These are phyloP conservation scores for Ramaria rubella DNA, from an alignment of 768 basidiomycete genomes.

Conservation along the genomic window DNA sequence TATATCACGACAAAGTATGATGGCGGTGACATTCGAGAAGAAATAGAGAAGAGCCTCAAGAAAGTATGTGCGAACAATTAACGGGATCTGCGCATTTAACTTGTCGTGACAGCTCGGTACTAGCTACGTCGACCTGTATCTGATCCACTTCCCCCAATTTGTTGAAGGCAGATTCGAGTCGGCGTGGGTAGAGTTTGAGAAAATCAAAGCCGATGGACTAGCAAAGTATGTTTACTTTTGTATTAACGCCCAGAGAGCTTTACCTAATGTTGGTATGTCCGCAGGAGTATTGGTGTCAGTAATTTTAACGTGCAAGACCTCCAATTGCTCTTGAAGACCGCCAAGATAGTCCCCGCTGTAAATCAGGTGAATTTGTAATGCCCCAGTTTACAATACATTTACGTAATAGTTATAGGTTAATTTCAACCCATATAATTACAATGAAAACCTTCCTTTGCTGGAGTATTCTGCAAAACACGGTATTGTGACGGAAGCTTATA, in stretches of 20 bases:
- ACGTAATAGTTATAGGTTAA: slow-evolving; percentile 38
- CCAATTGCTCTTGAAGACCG: slow-evolving; percentile 47
- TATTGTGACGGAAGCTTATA: slow-evolving; percentile 69
- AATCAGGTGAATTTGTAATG: slow-evolving; percentile 47
- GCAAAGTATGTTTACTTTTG: slow-evolving; percentile 19
- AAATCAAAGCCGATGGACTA: slow-evolving; percentile 45
- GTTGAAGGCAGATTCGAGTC: slow-evolving; percentile 53
- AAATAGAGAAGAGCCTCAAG: slow-evolving; percentile 50
- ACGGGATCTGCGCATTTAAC: no score
- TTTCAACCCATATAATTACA: slow-evolving; percentile 65
- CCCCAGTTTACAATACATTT: neutral
- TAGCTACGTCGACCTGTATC: slow-evolving; percentile 61
- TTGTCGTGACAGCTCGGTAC: slow-evolving; percentile 32
- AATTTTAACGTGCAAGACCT: slow-evolving; percentile 58
- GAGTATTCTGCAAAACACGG: slow-evolving; percentile 50
- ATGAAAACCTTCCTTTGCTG: slow-evolving; percentile 45
- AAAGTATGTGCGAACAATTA: neutral
- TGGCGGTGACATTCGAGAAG: slow-evolving; percentile 43
- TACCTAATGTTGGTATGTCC: neutral
- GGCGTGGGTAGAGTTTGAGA: slow-evolving; percentile 59
- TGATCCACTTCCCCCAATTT: slow-evolving; percentile 55
- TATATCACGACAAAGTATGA: slow-evolving; percentile 63
- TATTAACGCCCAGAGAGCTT: neutral
- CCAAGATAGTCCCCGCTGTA: slow-evolving; percentile 55
- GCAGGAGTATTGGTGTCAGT: slow-evolving; percentile 66